Conservation (phyloP, 371 early-diverging fungal species). For the Saksenaea vasiformis region DNA sequence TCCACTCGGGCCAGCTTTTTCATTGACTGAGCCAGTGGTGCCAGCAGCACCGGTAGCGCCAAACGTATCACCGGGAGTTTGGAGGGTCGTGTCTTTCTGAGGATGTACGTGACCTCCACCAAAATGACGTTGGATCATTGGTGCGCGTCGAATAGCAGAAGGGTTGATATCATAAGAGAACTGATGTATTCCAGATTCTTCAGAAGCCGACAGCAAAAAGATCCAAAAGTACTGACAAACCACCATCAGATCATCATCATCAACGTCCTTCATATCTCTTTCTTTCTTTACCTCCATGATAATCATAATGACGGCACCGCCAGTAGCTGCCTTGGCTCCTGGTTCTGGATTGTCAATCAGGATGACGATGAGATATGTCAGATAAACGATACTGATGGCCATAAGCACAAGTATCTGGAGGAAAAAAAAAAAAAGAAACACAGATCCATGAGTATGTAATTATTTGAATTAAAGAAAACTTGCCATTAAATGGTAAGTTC, state of each 20-base stretch:
- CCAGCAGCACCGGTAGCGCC: conserved; percentile 2
- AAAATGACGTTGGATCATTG: conserved; percentile 21
- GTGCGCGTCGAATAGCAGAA: conserved; percentile 18
- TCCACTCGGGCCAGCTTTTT: conserved; percentile 4
- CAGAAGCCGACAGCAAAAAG: conserved; percentile 70
- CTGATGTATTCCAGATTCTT: conserved; percentile 60
- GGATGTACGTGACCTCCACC: conserved; percentile 1
- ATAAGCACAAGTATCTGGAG: conserved; percentile 57
- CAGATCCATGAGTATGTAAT: conserved; percentile 31
- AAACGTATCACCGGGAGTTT: background rate
- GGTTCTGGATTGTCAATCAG: conserved; percentile 8
- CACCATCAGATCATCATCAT: background rate
- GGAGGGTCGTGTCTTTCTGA: conserved; percentile 16
- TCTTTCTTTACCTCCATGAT: conserved; percentile 52
- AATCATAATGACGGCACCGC: conserved; percentile 64
- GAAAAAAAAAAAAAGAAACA: background rate
- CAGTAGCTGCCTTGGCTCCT: conserved; percentile 46
- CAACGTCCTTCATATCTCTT: background rate
- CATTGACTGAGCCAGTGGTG: background rate
- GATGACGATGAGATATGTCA: conserved; percentile 43
- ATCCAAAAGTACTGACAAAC: conserved; percentile 66
- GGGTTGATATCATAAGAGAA: conserved; percentile 38
- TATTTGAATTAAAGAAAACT: conserved; percentile 12
- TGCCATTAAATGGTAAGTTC: conserved; percentile 34
- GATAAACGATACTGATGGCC: conserved; percentile 54